These are phyloP conservation scores for Corchorus capsularis DNA, from an alignment of 345 rosid genomes.

Conservation along the genomic window DNA sequence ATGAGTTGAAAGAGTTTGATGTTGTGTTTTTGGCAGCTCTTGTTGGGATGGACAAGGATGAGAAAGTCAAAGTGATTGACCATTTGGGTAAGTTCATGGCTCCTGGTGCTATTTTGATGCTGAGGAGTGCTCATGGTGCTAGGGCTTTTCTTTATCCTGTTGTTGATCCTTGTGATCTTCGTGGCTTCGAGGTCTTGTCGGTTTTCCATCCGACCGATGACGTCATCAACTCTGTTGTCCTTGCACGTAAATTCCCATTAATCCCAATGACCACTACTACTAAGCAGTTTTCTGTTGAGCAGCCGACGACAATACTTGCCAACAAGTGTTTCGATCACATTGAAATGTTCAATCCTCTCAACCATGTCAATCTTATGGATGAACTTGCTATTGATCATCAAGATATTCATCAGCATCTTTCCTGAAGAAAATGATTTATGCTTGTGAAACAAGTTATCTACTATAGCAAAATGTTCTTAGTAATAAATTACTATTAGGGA, in stretches of 20 bases:
- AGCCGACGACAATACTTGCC: slow-evolving; percentile 42
- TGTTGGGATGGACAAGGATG: slow-evolving; percentile 85
- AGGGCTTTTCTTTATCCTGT: slow-evolving; percentile 88
- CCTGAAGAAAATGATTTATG: neutral
- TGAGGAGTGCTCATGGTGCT: slow-evolving; percentile 95
- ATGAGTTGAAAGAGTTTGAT: slow-evolving; percentile 58
- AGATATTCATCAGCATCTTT: too few species aligned
- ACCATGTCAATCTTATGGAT: slow-evolving; percentile 64
- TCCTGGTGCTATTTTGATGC: slow-evolving; percentile 67
- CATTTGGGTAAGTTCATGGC: slow-evolving; percentile 80
- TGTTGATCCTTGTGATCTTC: slow-evolving; percentile 66
- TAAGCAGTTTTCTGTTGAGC: slow-evolving; percentile 25
- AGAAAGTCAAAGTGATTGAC: slow-evolving; percentile 54
- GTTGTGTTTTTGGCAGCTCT: slow-evolving; percentile 93
- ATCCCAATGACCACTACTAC: neutral
- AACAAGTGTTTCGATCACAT: slow-evolving; percentile 64
- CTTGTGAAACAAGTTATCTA: slow-evolving; percentile 15
- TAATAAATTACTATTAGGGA: slow-evolving; percentile 12
- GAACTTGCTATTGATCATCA: slow-evolving; percentile 51
- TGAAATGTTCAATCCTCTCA: slow-evolving; percentile 53
- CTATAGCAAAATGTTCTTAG: neutral
- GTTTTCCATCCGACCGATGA: slow-evolving; percentile 84
- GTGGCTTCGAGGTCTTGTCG: slow-evolving; percentile 71
- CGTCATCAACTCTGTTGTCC: slow-evolving; percentile 72
- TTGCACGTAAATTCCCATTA: slow-evolving; percentile 62